These are phyloP conservation scores for Polyplosphaeria fusca DNA, from an alignment of 495 filamentous ascomycete genomes.

Conservation along the genomic window DNA sequence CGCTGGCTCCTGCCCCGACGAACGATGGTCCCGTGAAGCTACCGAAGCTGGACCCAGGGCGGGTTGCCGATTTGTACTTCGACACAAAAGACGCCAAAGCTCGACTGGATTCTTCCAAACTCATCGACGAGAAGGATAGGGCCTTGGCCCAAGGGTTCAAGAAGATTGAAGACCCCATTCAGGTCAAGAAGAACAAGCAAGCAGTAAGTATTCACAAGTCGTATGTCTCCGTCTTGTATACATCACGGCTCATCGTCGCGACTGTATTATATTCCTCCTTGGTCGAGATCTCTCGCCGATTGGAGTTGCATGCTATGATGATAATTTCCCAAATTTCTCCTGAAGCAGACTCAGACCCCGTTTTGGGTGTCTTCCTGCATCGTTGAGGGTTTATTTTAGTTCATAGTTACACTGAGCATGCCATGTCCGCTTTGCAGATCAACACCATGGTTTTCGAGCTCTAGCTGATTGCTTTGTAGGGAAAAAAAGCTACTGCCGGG, in stretches of 20 bases:
- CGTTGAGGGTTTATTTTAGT: constrained; percentile 62
- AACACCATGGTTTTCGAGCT: too few relatives aligned
- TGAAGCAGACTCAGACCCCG: constrained; percentile 67
- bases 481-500: constrained; percentile 60
- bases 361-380: constrained; percentile 70
- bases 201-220: constrained; percentile 47
- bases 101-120: constrained; percentile 46
- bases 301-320: too few relatives aligned
- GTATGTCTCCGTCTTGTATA: constrained; percentile 16
- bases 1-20: constrained; percentile 8
- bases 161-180: constrained; percentile 47
- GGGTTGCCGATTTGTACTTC: constrained; percentile 49
- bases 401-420: constrained; percentile 99
- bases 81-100: constrained; percentile 46
- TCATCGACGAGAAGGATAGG: constrained; percentile 46
- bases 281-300: too few relatives aligned
- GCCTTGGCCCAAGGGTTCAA: constrained; percentile 45
- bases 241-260: too few relatives aligned
- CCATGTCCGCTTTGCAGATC: too few relatives aligned
- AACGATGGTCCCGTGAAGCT: constrained; percentile 31
- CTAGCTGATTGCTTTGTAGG: too few relatives aligned
- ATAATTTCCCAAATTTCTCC: constrained; percentile 62
- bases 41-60: constrained; percentile 46
- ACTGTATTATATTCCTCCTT: too few relatives aligned
- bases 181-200: constrained; percentile 38